phyloP scores from a whole-genome alignment of 768 basidiomycete species.

The Boletus subparvulus region DNA sequence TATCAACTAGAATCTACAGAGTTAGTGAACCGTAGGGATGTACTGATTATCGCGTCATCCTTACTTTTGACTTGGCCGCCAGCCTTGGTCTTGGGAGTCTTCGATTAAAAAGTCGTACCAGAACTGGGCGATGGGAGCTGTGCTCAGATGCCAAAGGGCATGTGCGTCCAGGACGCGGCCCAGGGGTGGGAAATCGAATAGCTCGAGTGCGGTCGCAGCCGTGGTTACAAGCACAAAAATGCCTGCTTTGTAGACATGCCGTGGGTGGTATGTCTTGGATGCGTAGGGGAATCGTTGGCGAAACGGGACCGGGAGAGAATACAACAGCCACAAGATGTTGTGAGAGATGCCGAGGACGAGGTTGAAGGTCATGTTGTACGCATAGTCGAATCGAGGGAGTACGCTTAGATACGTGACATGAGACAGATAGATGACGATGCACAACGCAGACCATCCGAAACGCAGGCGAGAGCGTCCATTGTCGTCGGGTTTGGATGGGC shows the following conservation, averaged over 20 bases:
- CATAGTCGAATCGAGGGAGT: conserved; percentile 83
- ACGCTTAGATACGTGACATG: conserved; percentile 81
- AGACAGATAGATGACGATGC: conserved; percentile 53
- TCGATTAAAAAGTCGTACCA: conserved; percentile 83
- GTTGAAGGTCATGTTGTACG: conserved; percentile 91
- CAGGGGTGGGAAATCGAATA: conserved; percentile 89
- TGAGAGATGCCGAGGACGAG: conserved; percentile 72
- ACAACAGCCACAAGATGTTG: conserved; percentile 80
- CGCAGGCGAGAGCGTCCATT: conserved; percentile 15
- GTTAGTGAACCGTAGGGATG: conserved; percentile 5
- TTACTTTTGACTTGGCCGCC: conserved; percentile 47
- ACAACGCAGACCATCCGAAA: conserved; percentile 49
- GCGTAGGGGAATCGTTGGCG: conserved; percentile 55
- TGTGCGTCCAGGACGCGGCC: conserved; percentile 83
- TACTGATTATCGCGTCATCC: background rate
- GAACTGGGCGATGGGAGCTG: conserved; percentile 67
- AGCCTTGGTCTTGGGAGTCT: conserved; percentile 70
- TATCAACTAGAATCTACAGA: conserved; percentile 15
- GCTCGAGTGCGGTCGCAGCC: conserved; percentile 72
- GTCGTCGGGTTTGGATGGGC: conserved; percentile 29
- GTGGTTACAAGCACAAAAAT: conserved; percentile 51
- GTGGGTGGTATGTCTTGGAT: conserved; percentile 57
- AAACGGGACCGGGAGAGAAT: conserved; percentile 52
- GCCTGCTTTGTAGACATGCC: conserved; percentile 42
- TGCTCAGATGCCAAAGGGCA: conserved; percentile 88